Base-by-base conservation (phyloP, 176 grass and related monocot genomes). In the Carex cristatella region DNA sequence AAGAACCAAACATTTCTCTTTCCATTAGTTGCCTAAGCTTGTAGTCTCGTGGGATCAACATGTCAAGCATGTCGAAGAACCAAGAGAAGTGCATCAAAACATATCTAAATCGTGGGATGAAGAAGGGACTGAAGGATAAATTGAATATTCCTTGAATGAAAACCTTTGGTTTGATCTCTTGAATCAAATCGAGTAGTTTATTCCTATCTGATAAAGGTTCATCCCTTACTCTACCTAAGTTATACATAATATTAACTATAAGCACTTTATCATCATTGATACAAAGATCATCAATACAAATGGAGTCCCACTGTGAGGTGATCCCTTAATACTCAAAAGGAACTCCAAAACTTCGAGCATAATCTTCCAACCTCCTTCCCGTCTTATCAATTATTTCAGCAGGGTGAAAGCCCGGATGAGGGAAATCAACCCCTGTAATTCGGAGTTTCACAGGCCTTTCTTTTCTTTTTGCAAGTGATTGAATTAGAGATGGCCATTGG, bases 401-500 rank as follows among this genome's bases (percentile, higher is more conserved):
- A 61, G 58, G 58, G 18, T 19, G 58, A 61, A 61, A 61, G 58
- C 58, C 58, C 0, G 18, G 58, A 0, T 7, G 58, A 61, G 48
- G 67, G 0, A 87, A 87, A 0, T 87, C 89, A 1, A 95, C 38
- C 12, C 85, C 89, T 2, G 89, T 93, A 69, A 95, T 71, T 57
- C 87, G 85, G 85, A 95, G 37, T 2, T 28, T 28, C 1, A 85
- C 87, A 0, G 91, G 83, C 7, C 87, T 83, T 37, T 82, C 89
- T 0, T 69, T 68, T 0, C 85, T 85, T 4, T 79, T 7, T 37
- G 87, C 69, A 0, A 95, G 83, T 0, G 90, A 82, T 19, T 87
- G 73, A 44, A 95, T 89, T 13, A 95, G 85, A 1, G 80, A 13
- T 1, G 87, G 79, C 93, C 93, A 95, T 87, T 95, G 93, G 31